Evolutionary conservation across 2,329 filamentous ascomycete genomes (phyloP), one percentile per base, ranked within the genome.

Genomic region (Xylariaceae sp.): DNA sequence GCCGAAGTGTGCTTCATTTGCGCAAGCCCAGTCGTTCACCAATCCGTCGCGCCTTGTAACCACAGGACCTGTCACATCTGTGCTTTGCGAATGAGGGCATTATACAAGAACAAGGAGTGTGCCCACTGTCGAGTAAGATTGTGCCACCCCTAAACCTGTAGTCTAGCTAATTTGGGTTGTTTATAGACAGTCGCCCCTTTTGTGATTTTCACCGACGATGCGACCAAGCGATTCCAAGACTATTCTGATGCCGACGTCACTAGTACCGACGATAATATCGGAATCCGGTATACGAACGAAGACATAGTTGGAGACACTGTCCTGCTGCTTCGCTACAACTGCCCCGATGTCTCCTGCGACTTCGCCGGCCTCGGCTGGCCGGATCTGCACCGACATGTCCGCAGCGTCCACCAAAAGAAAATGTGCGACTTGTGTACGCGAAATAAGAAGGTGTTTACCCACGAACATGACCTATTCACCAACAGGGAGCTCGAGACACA

Each of bases 41-140:
- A 91, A 66, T 89, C 93, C 9, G 86, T 99, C 62, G 87, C 93
- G 29, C 93, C 95, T 19, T 99, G 95, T 76, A 98, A 97, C 74
- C 95, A 99, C 76, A 85, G 90, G 54, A 97, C 93, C 47, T 99
- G 95, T 72, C 95, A 99, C 76, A 96, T 98, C 63, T 99, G 95
- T 74, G 89, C 92, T 9, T 77, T 99, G 65, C 85, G 95, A 57
- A 85, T 98, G 84, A 85, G 95, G 66, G 95, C 93, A 1, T 78
- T 99, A 44, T 99, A 98, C 77, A 98, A 97, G 79, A 96, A 88
- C 57, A 96, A 96, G 74, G 90, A 93, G 62, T 99, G 95, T 75
- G 90, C 93, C n/a, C 93, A 98, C 74, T 99, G 95, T 72, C 83
- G 95, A 70, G 90, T 93, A 81, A 65, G 88, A 79, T 23, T 12